These are phyloP conservation scores for Curvularia hawaiiensis DNA, from an alignment of 2,329 filamentous ascomycete genomes.

Conservation along the genomic window DNA sequence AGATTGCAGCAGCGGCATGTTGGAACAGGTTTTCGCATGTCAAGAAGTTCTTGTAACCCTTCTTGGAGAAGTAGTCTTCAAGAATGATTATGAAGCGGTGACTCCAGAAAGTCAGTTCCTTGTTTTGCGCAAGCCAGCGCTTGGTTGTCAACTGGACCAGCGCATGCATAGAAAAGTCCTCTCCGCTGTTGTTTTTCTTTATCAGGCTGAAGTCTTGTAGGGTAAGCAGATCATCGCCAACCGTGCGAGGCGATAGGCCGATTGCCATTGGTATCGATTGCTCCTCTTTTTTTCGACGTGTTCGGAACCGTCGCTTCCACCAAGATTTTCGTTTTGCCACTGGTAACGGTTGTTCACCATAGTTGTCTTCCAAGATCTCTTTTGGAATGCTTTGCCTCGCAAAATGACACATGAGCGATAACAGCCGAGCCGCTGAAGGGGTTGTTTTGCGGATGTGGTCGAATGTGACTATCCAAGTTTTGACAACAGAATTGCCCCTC, in stretches of 20 bases:
- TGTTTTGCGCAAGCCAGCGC: not conserved
- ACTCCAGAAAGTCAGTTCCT: not conserved
- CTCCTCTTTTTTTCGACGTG: not conserved
- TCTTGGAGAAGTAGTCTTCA: not conserved
- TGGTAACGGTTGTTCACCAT: not conserved
- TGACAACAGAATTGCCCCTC: not conserved
- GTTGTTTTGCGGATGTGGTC: not conserved
- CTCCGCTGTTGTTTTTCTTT: not conserved
- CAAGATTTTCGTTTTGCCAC: not conserved
- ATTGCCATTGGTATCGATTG: not conserved
- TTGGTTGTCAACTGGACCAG: not conserved
- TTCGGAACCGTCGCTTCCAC: not conserved
- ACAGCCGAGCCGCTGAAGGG: not conserved
- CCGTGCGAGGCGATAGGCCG: not conserved
- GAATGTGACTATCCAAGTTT: not conserved
- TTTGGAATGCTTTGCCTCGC: not conserved
- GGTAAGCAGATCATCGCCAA: not conserved
- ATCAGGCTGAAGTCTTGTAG: not conserved
- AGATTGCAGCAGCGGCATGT: not conserved
- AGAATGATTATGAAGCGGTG: not conserved
- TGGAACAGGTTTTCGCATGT: not conserved
- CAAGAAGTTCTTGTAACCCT: not conserved
- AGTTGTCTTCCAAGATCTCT: not conserved
- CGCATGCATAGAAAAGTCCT: not conserved
- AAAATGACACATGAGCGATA: not conserved